phyloP scores from a whole-genome alignment of 2,329 filamentous ascomycete genomes.

The Beauveria pseudobassiana region DNA sequence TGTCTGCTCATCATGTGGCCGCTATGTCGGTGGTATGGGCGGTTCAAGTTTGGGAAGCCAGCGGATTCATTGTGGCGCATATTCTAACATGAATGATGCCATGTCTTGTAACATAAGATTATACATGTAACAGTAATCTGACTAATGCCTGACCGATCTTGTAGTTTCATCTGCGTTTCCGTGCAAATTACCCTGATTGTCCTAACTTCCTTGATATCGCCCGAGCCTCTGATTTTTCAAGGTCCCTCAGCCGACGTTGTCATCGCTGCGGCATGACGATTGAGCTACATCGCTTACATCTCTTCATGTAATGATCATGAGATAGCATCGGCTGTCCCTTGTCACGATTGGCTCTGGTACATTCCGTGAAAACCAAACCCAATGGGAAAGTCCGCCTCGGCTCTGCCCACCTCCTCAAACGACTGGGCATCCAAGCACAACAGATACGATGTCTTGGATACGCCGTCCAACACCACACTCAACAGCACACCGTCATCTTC shows the following conservation, averaged over 20 bases:
- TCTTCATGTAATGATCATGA: no score
- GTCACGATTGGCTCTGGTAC: constrained; percentile 24
- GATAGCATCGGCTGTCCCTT: no score
- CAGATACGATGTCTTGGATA: constrained; percentile 53
- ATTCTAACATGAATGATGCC: constrained; percentile 25
- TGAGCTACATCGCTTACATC: not conserved
- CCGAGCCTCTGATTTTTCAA: no score
- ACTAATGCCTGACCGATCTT: not conserved
- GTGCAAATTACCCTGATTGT: no score
- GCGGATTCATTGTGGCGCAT: constrained; percentile 39
- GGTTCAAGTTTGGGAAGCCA: constrained; percentile 34
- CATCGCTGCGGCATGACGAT: not conserved
- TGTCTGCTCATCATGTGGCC: constrained; percentile 33
- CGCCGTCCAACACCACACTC: constrained; percentile 57
- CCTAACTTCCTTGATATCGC: no score
- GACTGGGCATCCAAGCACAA: constrained; percentile 56
- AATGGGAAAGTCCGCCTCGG: constrained; percentile 53
- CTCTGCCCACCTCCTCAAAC: constrained; percentile 57
- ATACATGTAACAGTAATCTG: not conserved
- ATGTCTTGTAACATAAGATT: not conserved
- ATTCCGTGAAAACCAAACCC: constrained; percentile 59
- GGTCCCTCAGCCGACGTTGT: not conserved
- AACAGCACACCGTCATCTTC: constrained; percentile 60
- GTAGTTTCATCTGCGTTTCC: no score
- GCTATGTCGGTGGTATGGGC: constrained; percentile 32